Evolutionary conservation across 441 rosid genomes (phyloP).

Genomic region (Adansonia grandidieri): DNA sequence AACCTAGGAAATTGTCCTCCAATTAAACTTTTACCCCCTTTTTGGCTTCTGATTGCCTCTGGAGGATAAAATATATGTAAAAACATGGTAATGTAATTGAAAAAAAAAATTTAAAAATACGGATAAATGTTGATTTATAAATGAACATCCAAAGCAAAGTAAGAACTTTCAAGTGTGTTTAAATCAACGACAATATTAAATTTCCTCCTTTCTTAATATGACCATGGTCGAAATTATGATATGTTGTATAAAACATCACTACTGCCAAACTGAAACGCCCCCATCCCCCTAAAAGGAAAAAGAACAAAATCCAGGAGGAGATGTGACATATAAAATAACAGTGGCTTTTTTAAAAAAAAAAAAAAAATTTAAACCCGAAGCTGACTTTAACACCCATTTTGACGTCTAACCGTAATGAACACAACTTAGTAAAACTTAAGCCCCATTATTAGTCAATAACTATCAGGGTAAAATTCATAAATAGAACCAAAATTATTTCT

Average conservation of each 20-base stretch:
- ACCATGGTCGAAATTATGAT: background rate
- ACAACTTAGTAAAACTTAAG: background rate
- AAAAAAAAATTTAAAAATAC: background rate
- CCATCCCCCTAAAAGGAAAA: background rate
- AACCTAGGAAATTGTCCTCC: slow-evolving; percentile 6
- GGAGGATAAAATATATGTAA: background rate
- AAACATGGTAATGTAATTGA: background rate
- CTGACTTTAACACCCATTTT: background rate
- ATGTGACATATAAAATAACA: background rate
- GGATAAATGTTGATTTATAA: background rate
- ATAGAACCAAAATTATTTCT: background rate
- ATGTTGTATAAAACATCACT: background rate
- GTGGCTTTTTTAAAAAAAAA: background rate
- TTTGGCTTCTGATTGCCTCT: background rate
- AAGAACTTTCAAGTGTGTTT: background rate
- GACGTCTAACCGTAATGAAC: background rate
- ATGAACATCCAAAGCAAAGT: background rate
- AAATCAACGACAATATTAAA: background rate
- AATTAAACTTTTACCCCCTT: background rate
- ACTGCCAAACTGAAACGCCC: background rate
- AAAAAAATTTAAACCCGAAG: background rate
- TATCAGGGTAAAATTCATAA: background rate
- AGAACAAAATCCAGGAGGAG: background rate
- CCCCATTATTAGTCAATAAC: background rate
- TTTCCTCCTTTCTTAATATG: background rate